These are phyloP conservation scores for Didymellaceae sp. DNA, from an alignment of 2,329 filamentous ascomycete genomes.

Conservation along the genomic window DNA sequence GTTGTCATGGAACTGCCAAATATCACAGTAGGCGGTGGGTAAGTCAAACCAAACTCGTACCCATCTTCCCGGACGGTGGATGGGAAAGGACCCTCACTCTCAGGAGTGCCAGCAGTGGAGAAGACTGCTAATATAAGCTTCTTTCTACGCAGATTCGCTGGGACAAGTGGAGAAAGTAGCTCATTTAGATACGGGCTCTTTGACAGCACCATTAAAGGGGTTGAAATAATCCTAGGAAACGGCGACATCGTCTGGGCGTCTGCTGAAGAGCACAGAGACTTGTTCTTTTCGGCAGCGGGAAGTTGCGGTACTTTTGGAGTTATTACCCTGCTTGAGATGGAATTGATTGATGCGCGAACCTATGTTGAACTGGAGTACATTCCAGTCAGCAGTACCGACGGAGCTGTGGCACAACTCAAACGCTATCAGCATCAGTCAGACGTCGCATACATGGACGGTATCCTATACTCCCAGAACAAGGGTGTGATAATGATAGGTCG, in stretches of 20 bases:
- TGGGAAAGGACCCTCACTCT: background rate
- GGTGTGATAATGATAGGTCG: conserved; percentile 68
- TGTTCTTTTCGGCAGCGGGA: conserved; percentile 66
- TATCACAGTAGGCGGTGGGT: conserved; percentile 70
- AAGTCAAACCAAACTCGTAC: conserved; percentile 9
- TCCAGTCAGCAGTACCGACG: conserved; percentile 58
- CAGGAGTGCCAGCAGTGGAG: background rate
- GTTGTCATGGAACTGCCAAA: conserved; percentile 76
- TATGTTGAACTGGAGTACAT: conserved; percentile 70
- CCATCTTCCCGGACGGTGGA: background rate
- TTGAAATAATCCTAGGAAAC: conserved; percentile 69
- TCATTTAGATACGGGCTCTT: conserved; percentile 72
- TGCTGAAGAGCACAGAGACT: conserved; percentile 53
- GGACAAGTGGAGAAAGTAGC: conserved; percentile 71
- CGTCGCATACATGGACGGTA: conserved; percentile 73
- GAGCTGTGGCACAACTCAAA: conserved; percentile 58
- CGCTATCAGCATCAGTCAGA: conserved; percentile 50
- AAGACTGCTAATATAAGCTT: background rate
- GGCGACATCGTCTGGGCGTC: conserved; percentile 62
- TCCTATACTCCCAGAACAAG: conserved; percentile 63
- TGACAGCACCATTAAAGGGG: conserved; percentile 65
- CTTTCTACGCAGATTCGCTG: conserved; percentile 57
- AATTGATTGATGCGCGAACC: conserved; percentile 59
- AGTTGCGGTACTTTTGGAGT: conserved; percentile 68
- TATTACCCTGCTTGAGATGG: conserved; percentile 66